Evolutionary conservation across 345 rosid species (phyloP), one percentile per base, ranked within the genome.

Genomic region (Laguncularia racemosa): DNA sequence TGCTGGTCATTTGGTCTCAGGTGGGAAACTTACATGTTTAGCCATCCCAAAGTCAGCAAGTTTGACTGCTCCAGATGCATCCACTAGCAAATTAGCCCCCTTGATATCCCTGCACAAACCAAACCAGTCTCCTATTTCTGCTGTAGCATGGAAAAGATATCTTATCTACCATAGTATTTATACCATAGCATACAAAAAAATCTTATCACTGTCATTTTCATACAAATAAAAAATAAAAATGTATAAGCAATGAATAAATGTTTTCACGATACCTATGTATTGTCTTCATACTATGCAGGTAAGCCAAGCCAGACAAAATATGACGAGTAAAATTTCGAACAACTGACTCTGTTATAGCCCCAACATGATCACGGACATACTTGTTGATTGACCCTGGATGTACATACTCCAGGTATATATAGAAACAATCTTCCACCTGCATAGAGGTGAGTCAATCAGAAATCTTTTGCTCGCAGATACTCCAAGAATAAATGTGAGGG

Each of bases 21-120:
- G 21, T 20, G 4, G 50, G 11, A 46, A 52, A 75, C 91, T 85
- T 70, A 93, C 99, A 64, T 82, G 99, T 77, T 93, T 93, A 44
- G 99, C 86, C 99, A 85, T 93, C 73, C 99, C 99, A 69, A 93
- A 93, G 67, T 89, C 97, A 12, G 96, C 96, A 57, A 93, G 96
- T 78, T 93, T 93, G 54, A 93, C 97, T 46, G 87, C 91, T 17
- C 99, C 99, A 57, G 69, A 77, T 61, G 99, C 95, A 79, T 93
- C 92, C 53, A 93, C 99, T 57, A 93, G 99, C 68, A 93, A 79
- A 78, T 93, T 89, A 59, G 97, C 99, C 48, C 99, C 99, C 73
- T 93, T 93, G 64, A 93, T 93, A 68, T 93, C 99, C 83, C 99
- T 91, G 44, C 53, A 51, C 59, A 72, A 28, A 72, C 33, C 58